These are phyloP conservation scores for Beauveria sp. DNA, from an alignment of 2,329 filamentous ascomycete genomes.

Conservation along the genomic window DNA sequence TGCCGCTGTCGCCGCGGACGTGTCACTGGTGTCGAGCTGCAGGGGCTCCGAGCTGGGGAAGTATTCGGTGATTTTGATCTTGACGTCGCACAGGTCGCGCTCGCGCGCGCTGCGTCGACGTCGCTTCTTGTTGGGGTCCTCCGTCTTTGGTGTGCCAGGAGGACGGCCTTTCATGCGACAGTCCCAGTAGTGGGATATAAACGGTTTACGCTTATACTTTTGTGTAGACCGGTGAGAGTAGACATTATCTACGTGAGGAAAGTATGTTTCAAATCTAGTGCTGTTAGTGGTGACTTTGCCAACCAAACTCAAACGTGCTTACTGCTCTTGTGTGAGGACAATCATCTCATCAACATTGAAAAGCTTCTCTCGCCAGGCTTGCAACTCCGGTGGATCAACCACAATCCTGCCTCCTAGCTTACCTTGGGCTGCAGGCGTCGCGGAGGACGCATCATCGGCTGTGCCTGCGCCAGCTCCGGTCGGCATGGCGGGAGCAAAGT, in stretches of 20 bases:
- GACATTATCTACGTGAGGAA: slow-evolving; percentile 76
- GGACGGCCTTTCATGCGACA: slow-evolving; percentile 74
- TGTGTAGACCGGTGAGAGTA: slow-evolving; percentile 80
- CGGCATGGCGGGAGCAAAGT: neutral
- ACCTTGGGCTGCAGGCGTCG: slow-evolving; percentile 29
- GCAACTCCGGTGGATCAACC: slow-evolving; percentile 58
- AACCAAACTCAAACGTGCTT: slow-evolving; percentile 20
- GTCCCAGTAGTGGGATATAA: slow-evolving; percentile 79
- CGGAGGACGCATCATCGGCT: neutral
- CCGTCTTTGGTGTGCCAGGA: slow-evolving; percentile 69
- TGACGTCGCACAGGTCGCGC: slow-evolving; percentile 75
- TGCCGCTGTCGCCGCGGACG: slow-evolving; percentile 12
- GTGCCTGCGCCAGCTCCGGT: slow-evolving; percentile 10
- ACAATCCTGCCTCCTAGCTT: slow-evolving; percentile 49
- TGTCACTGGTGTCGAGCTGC: slow-evolving; percentile 19
- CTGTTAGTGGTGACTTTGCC: slow-evolving; percentile 11
- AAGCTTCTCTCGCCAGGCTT: slow-evolving; percentile 61
- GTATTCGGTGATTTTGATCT: slow-evolving; percentile 80
- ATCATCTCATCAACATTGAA: slow-evolving; percentile 71
- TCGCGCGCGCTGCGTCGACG: slow-evolving; percentile 68
- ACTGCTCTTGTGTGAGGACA: slow-evolving; percentile 67
- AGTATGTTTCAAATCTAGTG: slow-evolving; percentile 67
- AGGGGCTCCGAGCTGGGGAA: slow-evolving; percentile 43
- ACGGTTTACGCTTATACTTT: slow-evolving; percentile 72
- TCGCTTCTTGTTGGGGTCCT: slow-evolving; percentile 76